Evolutionary conservation across 768 basidiomycete species (phyloP).

Genomic region (Obba rivulosa): DNA sequence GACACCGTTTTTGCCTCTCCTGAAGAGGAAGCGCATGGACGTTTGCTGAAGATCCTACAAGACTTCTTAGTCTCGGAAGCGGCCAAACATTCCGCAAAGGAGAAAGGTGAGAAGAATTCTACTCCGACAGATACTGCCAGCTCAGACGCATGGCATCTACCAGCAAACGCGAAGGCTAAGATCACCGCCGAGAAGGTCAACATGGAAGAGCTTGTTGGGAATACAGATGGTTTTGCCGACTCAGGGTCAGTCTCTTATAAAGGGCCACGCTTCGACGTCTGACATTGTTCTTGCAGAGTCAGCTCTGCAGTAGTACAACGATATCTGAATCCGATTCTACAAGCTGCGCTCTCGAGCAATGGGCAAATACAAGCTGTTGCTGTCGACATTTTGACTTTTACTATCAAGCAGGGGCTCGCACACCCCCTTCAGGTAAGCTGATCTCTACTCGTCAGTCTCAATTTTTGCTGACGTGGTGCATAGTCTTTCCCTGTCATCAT

Average conservation of each 20-base stretch:
- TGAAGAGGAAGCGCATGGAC: constrained; percentile 66
- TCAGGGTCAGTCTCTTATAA: constrained; percentile 64
- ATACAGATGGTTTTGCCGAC: constrained; percentile 93
- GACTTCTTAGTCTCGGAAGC: constrained; percentile 87
- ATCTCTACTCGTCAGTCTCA: neutral
- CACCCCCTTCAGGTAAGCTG: constrained; percentile 80
- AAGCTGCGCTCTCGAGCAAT: constrained; percentile 71
- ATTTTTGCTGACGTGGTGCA: no score
- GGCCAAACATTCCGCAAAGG: constrained; percentile 64
- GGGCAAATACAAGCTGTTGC: constrained; percentile 73
- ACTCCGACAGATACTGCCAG: no score
- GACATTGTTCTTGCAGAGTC: constrained; percentile 47
- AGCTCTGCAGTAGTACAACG: constrained; percentile 94
- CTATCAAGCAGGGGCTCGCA: constrained; percentile 90
- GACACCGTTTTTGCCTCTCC: constrained; percentile 77
- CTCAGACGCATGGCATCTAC: neutral
- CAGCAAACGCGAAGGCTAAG: constrained; percentile 34
- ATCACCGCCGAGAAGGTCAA: constrained; percentile 49
- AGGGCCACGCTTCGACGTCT: neutral
- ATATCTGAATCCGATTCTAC: constrained; percentile 76
- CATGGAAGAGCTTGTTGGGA: constrained; percentile 93
- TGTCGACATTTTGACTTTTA: constrained; percentile 87
- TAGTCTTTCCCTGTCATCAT: constrained; percentile 91
- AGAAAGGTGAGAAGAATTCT: constrained; percentile 46
- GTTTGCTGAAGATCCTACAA: constrained; percentile 82